Evolutionary conservation across 805 yeast species (phyloP).

Genomic region (Hagleromyces aurorensis): DNA sequence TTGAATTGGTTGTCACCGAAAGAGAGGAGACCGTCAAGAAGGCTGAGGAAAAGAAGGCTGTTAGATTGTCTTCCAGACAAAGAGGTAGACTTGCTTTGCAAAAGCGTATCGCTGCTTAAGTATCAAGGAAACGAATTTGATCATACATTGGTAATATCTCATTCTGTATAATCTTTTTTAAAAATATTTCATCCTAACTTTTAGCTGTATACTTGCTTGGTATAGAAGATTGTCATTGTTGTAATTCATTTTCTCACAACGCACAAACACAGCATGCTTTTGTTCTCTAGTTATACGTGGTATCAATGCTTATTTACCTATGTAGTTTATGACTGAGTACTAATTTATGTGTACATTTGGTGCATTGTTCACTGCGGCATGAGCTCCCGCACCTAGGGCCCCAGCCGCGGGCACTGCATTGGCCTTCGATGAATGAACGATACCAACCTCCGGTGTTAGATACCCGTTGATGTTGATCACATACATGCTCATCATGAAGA

Average conservation of each 20-base stretch:
- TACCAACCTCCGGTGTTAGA: constrained; percentile 38
- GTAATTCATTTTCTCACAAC: no score
- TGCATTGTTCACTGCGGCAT: neutral
- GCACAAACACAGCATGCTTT: no score
- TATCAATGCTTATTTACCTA: no score
- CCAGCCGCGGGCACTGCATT: constrained; percentile 4
- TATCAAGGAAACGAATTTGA: no score
- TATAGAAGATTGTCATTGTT: no score
- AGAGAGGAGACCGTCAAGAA: constrained; percentile 88
- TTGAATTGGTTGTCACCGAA: constrained; percentile 94
- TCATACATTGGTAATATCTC: no score
- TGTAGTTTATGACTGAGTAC: no score
- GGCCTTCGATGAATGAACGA: constrained; percentile 14
- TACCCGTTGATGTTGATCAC: constrained; percentile 40
- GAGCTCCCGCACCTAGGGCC: constrained; percentile 2
- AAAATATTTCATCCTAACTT: neutral
- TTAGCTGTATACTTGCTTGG: no score
- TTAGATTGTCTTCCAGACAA: constrained; percentile 84
- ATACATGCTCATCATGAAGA: constrained; percentile 55
- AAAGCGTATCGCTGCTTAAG: constrained; percentile 73
- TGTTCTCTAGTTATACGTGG: no score
- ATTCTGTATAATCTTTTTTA: neutral
- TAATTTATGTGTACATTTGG: constrained; percentile 2
- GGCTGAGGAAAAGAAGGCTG: constrained; percentile 64
- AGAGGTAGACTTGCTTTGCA: constrained; percentile 84